Evolutionary conservation across 192 early-diverging fungal genomes (phyloP), one percentile per base, ranked within the genome.

Genomic region (Diversispora epigaea): DNA sequence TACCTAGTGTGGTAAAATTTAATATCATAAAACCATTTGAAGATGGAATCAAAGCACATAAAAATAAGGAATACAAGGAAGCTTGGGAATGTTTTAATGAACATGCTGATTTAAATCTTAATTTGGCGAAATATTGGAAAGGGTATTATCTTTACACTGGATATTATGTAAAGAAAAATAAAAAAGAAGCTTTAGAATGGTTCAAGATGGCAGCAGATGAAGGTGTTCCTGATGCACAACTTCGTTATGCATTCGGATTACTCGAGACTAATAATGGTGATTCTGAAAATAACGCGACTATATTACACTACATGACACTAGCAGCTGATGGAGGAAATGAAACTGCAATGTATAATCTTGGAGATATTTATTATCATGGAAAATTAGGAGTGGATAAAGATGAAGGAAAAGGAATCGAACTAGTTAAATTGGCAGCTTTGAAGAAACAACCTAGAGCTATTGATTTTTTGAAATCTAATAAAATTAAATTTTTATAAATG

Each of bases 371-470:
- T 17, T n/a, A 21, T 1, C 41, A 57, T 19, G 55, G 55, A 58
- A 72, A 72, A 41, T 52, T 72, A n/a, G 17, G 32, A 0, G 17
- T 72, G 6, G 6, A 10, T 4, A 60, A 60, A 32, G 32, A 73
- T 61, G 44, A 39, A 5, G 4, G 14, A 25, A 52, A 73, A 47
- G 71, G 57, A 22, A 21, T 41, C 7, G 0, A 25, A 4, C 62
- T 62, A 62, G 22, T 73, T 3, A 73, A 40, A 21, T 62, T 73
- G 21, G 56, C 71, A n/a, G 71, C 71, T 25, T 19, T 73, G 3
- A 60, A 73, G 47, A n/a, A 62, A 25, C 71, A 62, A 3, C 71
- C 71, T 15, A 62, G 62, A 62, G 71, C 71, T 8, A 22, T 56
- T 70, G 17, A 55, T 55, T 3, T 70, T 12, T 70, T 52, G 47